Percentiles rank a stretch among this genome's conserved stretches.
Evolutionary conservation across 2,329 filamentous ascomycete genomes (phyloP).

Genomic region (Trichoderma oligosporum): DNA sequence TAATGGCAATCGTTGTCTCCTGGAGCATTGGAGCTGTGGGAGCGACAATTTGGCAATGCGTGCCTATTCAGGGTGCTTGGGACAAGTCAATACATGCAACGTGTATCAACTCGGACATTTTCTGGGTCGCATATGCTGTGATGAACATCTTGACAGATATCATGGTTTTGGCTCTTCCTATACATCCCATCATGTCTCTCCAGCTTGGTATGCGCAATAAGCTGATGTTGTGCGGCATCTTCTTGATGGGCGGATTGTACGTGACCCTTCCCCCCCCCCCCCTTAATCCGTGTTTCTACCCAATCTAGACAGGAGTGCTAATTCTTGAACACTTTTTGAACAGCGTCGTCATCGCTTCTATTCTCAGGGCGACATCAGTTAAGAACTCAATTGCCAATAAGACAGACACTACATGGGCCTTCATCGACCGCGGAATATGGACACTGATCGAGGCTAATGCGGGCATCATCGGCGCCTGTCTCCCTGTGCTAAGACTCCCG

Average conservation of each 20-base stretch:
- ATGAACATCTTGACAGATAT: slow-evolving; percentile 39
- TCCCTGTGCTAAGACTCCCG: slow-evolving; percentile 29
- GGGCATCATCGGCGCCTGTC: slow-evolving; percentile 38
- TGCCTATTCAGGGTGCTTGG: slow-evolving; percentile 42
- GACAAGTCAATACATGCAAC: slow-evolving; percentile 35
- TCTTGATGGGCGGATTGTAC: slow-evolving; percentile 37
- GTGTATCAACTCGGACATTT: slow-evolving; percentile 41
- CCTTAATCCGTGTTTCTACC: background rate
- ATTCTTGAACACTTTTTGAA: background rate
- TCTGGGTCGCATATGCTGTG: slow-evolving; percentile 44
- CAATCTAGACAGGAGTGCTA: background rate
- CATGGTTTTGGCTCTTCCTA: slow-evolving; percentile 35
- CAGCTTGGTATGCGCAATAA: slow-evolving; percentile 34
- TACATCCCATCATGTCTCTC: slow-evolving; percentile 34
- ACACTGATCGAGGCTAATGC: slow-evolving; percentile 38
- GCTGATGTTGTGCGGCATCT: slow-evolving; percentile 35
- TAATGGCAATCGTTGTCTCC: slow-evolving; percentile 39
- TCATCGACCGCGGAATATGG: slow-evolving; percentile 30
- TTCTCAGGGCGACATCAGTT: slow-evolving; percentile 37
- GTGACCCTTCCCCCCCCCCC: slow-evolving; percentile 18
- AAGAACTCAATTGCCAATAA: slow-evolving; percentile 31
- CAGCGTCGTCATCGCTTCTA: slow-evolving; percentile 35
- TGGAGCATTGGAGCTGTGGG: slow-evolving; percentile 42
- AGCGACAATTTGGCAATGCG: slow-evolving; percentile 46
- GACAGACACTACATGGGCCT: slow-evolving; percentile 30